Evolutionary conservation across 2,329 filamentous ascomycete species (phyloP), one percentile per base, ranked within the genome.

Genomic region (Pseudophaeomoniella oleicola): DNA sequence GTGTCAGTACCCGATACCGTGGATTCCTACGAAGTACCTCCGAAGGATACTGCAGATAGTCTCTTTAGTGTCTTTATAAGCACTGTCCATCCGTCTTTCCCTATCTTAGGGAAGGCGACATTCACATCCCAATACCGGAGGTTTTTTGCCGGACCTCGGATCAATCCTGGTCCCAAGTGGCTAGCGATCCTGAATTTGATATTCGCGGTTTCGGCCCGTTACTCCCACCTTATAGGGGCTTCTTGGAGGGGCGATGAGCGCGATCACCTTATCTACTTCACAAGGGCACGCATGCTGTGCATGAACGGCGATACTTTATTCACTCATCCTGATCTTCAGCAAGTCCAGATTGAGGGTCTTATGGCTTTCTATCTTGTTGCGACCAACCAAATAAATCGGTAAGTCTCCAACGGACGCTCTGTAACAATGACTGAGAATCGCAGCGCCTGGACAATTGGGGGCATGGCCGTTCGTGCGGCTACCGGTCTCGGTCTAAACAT

Each of bases 111-210:
- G 41, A 53, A 54, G 30, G 46, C 52, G 4, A 56, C 59, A 9
- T 63, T 65, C 37, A 42, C 48, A 4, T 49, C 51, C 12, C 59
- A 63, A 35, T 65, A 61, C 34, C 51, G 48, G 37, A 56, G 50
- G 6, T 60, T 61, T 34, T 59, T 51, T 32, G 55, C 55, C 16
- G 52, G 48, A 13, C 43, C 46, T 16, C 52, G 51, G 19, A 48
- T 52, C 4, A 48, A 52, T 38, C 57, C 58, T 12, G 56, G 57
- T 1, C 54, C 56, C 37, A 59, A 57, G 37, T 62, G 58, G 58
- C 48, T 64, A 30, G 60, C 62, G 12, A 63, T 63, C 16, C 43
- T 65, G 39, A 64, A 65, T 36, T 48, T 64, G 47, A 61, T 65
- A 3, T 63, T 65, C 37, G 62, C 62, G 18, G 63, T 65, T 34